Conservation (phyloP, 2,329 filamentous ascomycete species). For the Colletotrichum aenigma region DNA sequence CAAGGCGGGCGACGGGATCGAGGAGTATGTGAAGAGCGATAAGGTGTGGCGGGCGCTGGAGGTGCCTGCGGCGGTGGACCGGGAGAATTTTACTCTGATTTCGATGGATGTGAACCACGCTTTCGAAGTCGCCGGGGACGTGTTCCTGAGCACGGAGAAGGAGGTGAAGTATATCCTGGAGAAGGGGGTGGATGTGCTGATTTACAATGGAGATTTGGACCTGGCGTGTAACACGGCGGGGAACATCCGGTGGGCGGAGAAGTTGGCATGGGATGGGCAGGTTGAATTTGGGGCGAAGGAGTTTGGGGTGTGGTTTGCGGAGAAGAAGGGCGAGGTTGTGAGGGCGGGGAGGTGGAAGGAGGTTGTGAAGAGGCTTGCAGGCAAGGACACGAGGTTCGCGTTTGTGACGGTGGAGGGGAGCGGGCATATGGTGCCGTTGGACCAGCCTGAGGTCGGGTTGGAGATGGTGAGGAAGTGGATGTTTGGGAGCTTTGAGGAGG, state of each 20-base stretch:
- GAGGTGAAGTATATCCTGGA: constrained; percentile 1
- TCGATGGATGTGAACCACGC: constrained; percentile 3
- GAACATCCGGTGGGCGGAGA: constrained; percentile 38
- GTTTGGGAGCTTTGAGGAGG: background rate
- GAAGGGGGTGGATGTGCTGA: constrained; percentile 22
- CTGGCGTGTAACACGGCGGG: constrained; percentile 25
- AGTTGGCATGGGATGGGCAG: constrained; percentile 47
- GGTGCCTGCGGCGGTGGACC: constrained; percentile 13
- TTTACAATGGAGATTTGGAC: constrained; percentile 28
- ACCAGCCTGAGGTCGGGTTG: constrained; percentile 19
- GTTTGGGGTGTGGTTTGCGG: constrained; percentile 16
- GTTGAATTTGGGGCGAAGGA: constrained; percentile 40
- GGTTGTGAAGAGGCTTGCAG: background rate
- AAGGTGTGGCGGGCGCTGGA: constrained; percentile 22
- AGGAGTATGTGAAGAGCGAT: constrained; percentile 27
- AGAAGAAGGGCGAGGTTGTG: background rate
- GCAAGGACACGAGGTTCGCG: constrained; percentile 12
- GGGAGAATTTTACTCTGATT: constrained; percentile 3
- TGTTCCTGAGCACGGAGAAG: constrained; percentile 9
- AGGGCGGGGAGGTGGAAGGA: constrained; percentile 6
- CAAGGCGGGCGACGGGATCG: constrained; percentile 25
- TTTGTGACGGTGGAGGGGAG: constrained; percentile 37
- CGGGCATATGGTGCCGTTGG: constrained; percentile 42
- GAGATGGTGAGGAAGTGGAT: constrained; percentile 23
- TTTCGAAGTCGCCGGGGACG: constrained; percentile 20